Evolutionary conservation across 1,284 basidiomycete genomes (phyloP), one percentile per base, ranked within the genome.

Genomic region (Irpex lacteus): DNA sequence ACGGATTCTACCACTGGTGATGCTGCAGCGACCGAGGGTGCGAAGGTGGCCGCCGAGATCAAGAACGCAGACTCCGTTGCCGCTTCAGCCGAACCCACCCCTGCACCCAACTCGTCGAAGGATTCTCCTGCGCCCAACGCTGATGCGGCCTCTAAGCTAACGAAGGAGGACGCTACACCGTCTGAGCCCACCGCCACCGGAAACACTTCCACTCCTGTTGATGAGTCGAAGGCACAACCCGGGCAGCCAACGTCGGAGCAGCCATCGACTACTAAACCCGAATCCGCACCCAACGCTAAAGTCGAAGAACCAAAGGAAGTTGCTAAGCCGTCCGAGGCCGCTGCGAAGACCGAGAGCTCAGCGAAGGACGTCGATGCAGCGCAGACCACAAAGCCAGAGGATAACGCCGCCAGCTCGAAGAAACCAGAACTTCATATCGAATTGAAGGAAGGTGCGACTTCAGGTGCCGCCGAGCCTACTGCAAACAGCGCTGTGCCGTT

Each of bases 341-440:
- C 38, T 11, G 34, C 56, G 56, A 58, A 9, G 19, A 32, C 40
- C 15, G 40, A 47, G 40, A 34, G 6, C 32, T 9, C 6, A 47
- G 2, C 40, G 40, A 47, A 47, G n/a, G n/a, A 11, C n/a, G 4
- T 13, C 3, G 40, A 47, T 13, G 3, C 40, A 15, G 1, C 40
- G 11, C 40, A 34, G 4, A 34, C 34, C 4, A 18, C 59, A 34
- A 37, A 13, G 38, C 44, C 55, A 19, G 52, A 55, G 2, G 38
- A 6, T 4, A 53, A 44, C 38, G 21, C 2, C 38, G 21, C 2
- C 21, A 13, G 32, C 4, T 40, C 26, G 5, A 49, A 50, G 56
- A 63, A 60, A 21, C 62, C 62, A 9, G 15, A 58, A 15, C 52
- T 63, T 18, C 62, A 54, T n/a, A 11, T 63, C 49, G 18, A 60